These are phyloP conservation scores for Solanum paucissectum DNA, from an alignment of 257 asterid genomes.

Conservation along the genomic window DNA sequence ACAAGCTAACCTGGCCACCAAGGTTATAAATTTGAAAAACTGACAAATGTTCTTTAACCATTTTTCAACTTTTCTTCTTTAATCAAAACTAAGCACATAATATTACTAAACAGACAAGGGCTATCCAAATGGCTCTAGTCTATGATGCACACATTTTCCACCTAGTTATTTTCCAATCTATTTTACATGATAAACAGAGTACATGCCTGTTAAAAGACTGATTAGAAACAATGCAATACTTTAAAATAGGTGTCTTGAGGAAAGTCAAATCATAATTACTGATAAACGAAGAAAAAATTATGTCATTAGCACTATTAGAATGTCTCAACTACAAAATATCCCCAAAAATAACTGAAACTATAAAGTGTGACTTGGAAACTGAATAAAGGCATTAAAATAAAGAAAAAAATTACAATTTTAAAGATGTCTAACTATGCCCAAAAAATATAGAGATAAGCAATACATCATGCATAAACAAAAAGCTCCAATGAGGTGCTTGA, in stretches of 20 bases:
- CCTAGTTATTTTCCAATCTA: background rate
- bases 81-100: background rate
- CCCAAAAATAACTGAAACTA: background rate
- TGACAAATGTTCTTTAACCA: background rate
- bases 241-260: background rate
- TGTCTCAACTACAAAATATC: background rate
- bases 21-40: background rate
- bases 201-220: background rate
- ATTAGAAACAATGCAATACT: background rate
- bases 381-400: background rate
- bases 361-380: background rate
- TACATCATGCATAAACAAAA: background rate
- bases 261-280: background rate
- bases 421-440: background rate
- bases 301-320: background rate
- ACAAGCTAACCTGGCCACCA: background rate
- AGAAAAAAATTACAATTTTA: background rate
- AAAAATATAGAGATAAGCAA: background rate
- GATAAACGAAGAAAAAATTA: background rate
- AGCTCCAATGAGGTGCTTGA: background rate
- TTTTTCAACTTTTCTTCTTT: background rate
- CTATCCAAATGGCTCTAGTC: background rate
- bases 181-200: background rate
- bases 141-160: background rate
- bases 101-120: background rate